A percentile compares a stretch with the other conserved stretches of the same genome.
Evolutionary conservation across 2,329 filamentous ascomycete species (phyloP).

Genomic region (Aschersonia sp.): DNA sequence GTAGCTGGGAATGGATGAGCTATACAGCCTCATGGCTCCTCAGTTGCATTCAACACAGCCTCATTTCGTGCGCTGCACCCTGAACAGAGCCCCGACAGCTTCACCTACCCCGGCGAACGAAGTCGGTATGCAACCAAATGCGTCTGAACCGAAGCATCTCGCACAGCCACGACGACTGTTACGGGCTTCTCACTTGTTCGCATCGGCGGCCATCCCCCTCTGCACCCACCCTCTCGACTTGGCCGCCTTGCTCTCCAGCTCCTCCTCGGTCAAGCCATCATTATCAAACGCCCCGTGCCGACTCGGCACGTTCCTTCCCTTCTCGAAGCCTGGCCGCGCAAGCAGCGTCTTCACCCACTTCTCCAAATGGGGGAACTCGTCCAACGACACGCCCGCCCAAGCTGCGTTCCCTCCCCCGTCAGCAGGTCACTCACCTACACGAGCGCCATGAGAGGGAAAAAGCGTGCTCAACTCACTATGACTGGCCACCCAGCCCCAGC

Average conservation of each 20-base stretch:
- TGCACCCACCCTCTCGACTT: slow-evolving; percentile 50
- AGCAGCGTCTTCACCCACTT: slow-evolving; percentile 64
- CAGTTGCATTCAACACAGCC: no score
- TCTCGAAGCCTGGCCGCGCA: slow-evolving; percentile 56
- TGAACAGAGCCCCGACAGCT: no score
- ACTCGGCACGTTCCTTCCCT: slow-evolving; percentile 59
- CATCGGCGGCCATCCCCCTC: slow-evolving; percentile 53
- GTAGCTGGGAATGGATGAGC: no score
- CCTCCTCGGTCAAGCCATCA: slow-evolving; percentile 28
- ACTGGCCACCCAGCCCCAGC: slow-evolving; percentile 62
- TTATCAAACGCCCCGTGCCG: slow-evolving; percentile 45
- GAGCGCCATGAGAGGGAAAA: not conserved
- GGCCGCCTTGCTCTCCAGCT: slow-evolving; percentile 42
- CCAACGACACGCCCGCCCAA: slow-evolving; percentile 39
- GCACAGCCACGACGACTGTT: no score
- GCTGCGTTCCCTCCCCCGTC: not conserved
- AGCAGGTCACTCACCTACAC: not conserved
- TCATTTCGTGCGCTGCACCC: no score
- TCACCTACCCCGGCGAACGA: no score
- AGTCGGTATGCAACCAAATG: no score
- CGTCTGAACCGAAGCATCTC: no score
- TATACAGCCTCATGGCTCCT: no score
- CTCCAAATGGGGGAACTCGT: slow-evolving; percentile 62
- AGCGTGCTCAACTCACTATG: slow-evolving; percentile 20
- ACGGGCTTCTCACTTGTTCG: slow-evolving; percentile 25